These are phyloP conservation scores for Leishmania arabica DNA, from an alignment of 208 protist genomes.

Conservation along the genomic window DNA sequence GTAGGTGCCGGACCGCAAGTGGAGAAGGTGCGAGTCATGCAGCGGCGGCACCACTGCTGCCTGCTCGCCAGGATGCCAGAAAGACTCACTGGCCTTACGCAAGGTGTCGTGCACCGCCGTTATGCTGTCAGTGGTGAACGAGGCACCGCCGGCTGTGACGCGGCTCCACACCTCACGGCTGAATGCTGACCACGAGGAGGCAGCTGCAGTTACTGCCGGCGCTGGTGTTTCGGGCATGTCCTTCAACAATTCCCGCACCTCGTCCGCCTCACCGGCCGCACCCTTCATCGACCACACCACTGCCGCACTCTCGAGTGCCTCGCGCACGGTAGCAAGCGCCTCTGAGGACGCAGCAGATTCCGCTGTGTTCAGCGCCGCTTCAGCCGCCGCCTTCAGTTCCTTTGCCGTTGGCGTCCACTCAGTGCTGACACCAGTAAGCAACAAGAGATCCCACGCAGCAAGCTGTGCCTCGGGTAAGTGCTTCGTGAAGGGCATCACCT, in stretches of 20 bases:
- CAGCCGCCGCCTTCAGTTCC: slow-evolving; percentile 14
- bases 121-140: neutral
- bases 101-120: slow-evolving; percentile 1
- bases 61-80: slow-evolving; percentile 6
- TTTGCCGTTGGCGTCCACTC: neutral
- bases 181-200: slow-evolving; percentile 24
- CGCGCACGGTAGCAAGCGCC: slow-evolving; percentile 9
- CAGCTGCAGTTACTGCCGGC: neutral
- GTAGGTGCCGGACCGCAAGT: slow-evolving; percentile 20
- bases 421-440: slow-evolving; percentile 9
- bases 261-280: slow-evolving; percentile 3
- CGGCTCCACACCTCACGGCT: slow-evolving; percentile 11
- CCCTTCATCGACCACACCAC: slow-evolving; percentile 26
- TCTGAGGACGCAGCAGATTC: neutral
- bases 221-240: neutral
- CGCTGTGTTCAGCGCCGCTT: neutral
- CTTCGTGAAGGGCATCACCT: slow-evolving; percentile 7
- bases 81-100: slow-evolving; percentile 1
- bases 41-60: slow-evolving; percentile 7
- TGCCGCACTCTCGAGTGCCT: slow-evolving; percentile 25
- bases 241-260: slow-evolving; percentile 9
- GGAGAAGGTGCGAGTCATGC: slow-evolving; percentile 9
- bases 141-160: neutral
- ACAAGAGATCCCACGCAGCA: slow-evolving; percentile 18
- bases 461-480: slow-evolving; percentile 18